phyloP scores from a whole-genome alignment of 2,329 filamentous ascomycete species.

The Neurospora sp. region DNA sequence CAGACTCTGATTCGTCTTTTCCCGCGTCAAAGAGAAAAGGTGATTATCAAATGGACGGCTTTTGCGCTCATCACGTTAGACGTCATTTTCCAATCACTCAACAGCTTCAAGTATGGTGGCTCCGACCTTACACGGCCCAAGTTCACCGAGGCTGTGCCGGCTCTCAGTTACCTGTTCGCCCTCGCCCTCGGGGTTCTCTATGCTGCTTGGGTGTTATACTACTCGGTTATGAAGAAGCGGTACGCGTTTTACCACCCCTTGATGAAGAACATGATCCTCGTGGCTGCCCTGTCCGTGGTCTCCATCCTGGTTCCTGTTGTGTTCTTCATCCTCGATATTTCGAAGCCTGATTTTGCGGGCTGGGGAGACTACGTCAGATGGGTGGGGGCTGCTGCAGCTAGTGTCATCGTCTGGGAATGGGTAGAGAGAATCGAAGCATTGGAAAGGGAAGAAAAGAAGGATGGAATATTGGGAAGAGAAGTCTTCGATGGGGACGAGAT shows the following conservation, averaged over 20 bases:
- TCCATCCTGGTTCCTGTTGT: conserved; percentile 84
- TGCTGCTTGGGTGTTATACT: conserved; percentile 89
- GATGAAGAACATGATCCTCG: conserved; percentile 80
- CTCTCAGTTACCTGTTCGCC: conserved; percentile 83
- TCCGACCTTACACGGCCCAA: conserved; percentile 52
- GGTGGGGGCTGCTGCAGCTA: conserved; percentile 90
- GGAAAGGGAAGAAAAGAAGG: conserved; percentile 87
- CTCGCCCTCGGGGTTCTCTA: conserved; percentile 79
- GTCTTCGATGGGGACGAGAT: conserved; percentile 93
- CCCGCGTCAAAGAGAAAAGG: conserved; percentile 91
- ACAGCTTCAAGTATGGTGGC: conserved; percentile 61
- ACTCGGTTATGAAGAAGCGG: conserved; percentile 80
- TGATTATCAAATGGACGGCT: conserved; percentile 97
- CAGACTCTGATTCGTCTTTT: conserved; percentile 94
- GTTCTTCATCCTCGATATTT: conserved; percentile 88
- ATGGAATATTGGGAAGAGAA: conserved; percentile 82
- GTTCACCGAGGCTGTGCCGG: conserved; percentile 85
- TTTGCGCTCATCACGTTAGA: conserved; percentile 89
- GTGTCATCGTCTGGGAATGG: conserved; percentile 98
- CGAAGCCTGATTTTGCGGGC: conserved; percentile 72
- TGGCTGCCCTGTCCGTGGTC: conserved; percentile 67
- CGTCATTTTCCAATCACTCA: conserved; percentile 81
- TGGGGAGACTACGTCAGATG: conserved; percentile 95
- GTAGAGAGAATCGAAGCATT: conserved; percentile 88
- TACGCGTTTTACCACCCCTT: conserved; percentile 85